Conservation (phyloP, 371 early-diverging fungal genomes). For the Rhizopus sp. region DNA sequence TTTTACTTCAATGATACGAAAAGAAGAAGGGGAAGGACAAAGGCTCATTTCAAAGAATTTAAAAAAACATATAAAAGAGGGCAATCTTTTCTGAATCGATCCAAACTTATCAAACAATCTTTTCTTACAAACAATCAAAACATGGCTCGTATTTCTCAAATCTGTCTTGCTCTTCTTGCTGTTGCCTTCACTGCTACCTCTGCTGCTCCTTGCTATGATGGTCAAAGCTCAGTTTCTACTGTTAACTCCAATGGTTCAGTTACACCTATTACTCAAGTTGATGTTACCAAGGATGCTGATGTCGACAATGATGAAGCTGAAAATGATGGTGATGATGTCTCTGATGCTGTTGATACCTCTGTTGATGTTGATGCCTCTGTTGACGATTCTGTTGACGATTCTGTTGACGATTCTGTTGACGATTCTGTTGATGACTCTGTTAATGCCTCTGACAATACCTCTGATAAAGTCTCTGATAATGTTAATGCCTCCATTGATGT, state of each 20-base stretch:
- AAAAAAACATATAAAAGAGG: slow-evolving; percentile 1
- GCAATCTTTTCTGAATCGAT: neutral
- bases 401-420: neutral
- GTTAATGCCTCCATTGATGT: neutral
- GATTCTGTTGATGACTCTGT: neutral
- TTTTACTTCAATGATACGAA: neutral
- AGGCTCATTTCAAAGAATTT: neutral
- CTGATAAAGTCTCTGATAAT: neutral
- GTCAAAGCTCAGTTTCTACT: too few relatives aligned
- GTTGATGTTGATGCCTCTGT: slow-evolving; percentile 13
- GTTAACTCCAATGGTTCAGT: neutral
- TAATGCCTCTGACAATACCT: neutral
- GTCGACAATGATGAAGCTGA: slow-evolving; percentile 7
- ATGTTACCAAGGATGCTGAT: neutral
- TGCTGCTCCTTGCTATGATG: slow-evolving; percentile 24
- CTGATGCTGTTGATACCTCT: slow-evolving; percentile 1
- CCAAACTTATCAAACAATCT: neutral
- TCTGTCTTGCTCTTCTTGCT: slow-evolving; percentile 22
- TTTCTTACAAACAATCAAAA: neutral
- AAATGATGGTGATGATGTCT: neutral
- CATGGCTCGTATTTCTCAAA: slow-evolving; percentile 24
- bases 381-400: neutral
- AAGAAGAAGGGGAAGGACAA: neutral
- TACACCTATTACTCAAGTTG: neutral
- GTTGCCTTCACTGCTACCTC: slow-evolving; percentile 7